These are phyloP conservation scores for Chlorella sp. DNA, from an alignment of 139 green algal genomes.

Conservation along the genomic window DNA sequence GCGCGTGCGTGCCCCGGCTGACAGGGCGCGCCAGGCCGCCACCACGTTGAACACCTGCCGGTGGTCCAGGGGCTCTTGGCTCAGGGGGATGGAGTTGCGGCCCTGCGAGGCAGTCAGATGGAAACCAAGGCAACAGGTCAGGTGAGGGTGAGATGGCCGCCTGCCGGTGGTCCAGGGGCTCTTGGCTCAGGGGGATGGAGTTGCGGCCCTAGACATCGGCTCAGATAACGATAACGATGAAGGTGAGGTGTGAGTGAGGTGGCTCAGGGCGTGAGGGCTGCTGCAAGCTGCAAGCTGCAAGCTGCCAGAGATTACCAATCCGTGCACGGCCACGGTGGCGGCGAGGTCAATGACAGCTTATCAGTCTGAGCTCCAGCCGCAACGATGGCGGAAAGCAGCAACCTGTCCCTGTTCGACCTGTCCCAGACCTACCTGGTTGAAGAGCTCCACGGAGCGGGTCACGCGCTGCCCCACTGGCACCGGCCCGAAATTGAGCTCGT, in stretches of 20 bases:
- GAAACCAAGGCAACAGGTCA: background rate
- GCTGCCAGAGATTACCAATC: no score
- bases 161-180: conserved; percentile 31
- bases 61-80: conserved; percentile 29
- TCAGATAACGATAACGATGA: no score
- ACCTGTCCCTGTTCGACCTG: no score
- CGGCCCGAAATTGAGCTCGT: conserved; percentile 46
- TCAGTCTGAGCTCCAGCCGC: no score
- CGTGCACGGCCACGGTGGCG: no score
- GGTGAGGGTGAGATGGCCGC: conserved; percentile 35
- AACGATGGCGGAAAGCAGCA: no score
- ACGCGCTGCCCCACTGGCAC: conserved; percentile 51
- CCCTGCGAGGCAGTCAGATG: background rate
- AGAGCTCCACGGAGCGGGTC: conserved; percentile 27
- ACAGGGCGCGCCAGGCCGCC: conserved; percentile 32
- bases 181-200: background rate
- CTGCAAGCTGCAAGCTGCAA: no score
- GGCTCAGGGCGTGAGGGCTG: no score
- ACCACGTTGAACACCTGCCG: conserved; percentile 38
- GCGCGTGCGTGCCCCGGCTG: conserved; percentile 11
- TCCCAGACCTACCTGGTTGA: conserved; percentile 50
- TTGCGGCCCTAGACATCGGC: conserved; percentile 12
- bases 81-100: background rate
- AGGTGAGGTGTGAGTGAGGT: no score
- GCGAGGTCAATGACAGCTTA: no score